Base-by-base conservation (phyloP, 176 grass and related monocot genomes). In the Puya raimondii region DNA sequence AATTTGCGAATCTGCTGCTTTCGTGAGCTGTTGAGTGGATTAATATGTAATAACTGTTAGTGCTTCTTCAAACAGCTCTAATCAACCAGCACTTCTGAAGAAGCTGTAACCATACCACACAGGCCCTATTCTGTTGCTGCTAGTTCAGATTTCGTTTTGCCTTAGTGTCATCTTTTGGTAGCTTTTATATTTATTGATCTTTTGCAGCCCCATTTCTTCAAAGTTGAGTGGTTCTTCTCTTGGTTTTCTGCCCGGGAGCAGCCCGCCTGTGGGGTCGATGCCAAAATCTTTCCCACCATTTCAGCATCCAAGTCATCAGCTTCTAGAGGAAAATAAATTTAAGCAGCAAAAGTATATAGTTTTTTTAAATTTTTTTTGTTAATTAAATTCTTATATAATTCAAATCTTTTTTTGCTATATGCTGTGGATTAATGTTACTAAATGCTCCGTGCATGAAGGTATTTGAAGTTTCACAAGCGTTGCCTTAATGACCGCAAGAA, bases 311-410 rank as follows among this genome's bases (percentile, higher is more conserved):
- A 94, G 85, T 20, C 81, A 84, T 79, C 90, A 91, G 66, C 95
- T 99, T 76, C 66, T 99, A 50, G 90, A 88, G 22, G 88, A 93
- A 81, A 99, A 93, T 88, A 80, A 99, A 72, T 88, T 99, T 76
- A 91, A 94, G 78, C 95, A 88, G 63, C 95, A 99, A 72, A 99
- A 91, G 95, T 91, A 94, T 58, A 75, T 63, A 49, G 26, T 21
- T 82, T 61, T 61, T 61, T 61, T 61, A 0, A 21, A 20, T 10
- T 61, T n/a, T 18, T 61, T 18, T 10, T 20, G 17, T 18, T 61
- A 2, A 61, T 61, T 61, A 18, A 61, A 20, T 20, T 61, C 16
- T 22, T 22, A 10, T 22, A 61, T 16, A 18, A 61, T 61, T 18
- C 56, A 2, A 2, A 61, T 61, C 16, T 18, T 61, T 61, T 61